Evolutionary conservation across 805 yeast species (phyloP), one percentile per base, ranked within the genome.

Genomic region (Metschnikowia kofuensis): DNA sequence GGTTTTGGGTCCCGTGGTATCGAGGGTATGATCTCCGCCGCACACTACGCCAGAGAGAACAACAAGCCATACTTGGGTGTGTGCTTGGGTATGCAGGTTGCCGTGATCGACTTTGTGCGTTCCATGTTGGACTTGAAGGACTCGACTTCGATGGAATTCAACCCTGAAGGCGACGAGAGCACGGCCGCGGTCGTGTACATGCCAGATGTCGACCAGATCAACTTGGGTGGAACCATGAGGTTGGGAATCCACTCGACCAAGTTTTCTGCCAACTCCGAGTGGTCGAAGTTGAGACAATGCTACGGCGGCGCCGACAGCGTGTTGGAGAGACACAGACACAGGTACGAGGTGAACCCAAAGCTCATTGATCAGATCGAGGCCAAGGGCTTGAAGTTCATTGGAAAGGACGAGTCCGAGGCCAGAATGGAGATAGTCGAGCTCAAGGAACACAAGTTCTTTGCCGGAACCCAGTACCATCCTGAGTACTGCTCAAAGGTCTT

Each of bases 201-300:
- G 99, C 99, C 99, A 39, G 99, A 94, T 70, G 90, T 92, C 54
- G 96, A 90, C 71, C 92, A 90, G 75, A 84, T 87, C 59, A 89
- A 89, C 67, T 79, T 94, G 76, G 99, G 99, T 55, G 99, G 99
- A 58, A 92, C 98, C 44, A 94, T 94, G 99, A 85, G 99, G 77
- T 80, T 94, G 59, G 99, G 99, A 60, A 78, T 89, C 56, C 90
- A 97, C 71, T 83, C 91, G 57, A 90, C 98, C 36, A 80, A 78
- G 55, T 94, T 94, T 78, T 84, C 81, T 61, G 72, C 72, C 14
- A 82, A 76, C 54, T 70, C 87, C 42, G 85, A 85, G 54, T 75
- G 83, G 80, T 80, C 89, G 42, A 78, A 75, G 54, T 80, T 94
- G 61, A 83, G 87, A 69, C 79, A 82, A 70, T 76, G 92, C 47